Conservation (phyloP, 495 filamentous ascomycete species). For the Penicillium mononematosum region DNA sequence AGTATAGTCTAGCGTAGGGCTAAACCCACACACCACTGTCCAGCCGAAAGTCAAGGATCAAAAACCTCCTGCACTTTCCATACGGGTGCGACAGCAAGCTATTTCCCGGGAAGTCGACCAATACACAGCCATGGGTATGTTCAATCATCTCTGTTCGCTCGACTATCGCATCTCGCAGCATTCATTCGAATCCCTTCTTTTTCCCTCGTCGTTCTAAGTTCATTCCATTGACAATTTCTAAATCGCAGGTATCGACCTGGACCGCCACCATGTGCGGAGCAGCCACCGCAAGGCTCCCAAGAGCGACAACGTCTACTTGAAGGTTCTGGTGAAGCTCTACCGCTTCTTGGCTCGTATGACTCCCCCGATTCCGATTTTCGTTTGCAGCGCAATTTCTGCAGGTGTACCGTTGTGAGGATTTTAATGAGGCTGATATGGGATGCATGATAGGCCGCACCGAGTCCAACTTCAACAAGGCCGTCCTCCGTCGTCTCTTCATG, state of each 20-base stretch:
- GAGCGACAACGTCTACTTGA: constrained; percentile 96
- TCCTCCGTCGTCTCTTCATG: constrained; percentile 96
- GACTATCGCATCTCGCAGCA: neutral
- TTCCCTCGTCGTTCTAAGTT: neutral
- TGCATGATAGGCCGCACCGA: constrained; percentile 78
- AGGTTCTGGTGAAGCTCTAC: constrained; percentile 98
- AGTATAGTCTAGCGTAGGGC: constrained; percentile 45
- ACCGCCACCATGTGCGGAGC: constrained; percentile 79
- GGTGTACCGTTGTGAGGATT: constrained; percentile 9
- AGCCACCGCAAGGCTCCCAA: constrained; percentile 94
- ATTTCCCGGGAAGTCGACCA: constrained; percentile 47
- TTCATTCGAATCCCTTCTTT: neutral
- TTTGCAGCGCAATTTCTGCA: constrained; percentile 15
- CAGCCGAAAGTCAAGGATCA: constrained; percentile 46
- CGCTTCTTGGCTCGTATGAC: constrained; percentile 94
- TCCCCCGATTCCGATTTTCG: constrained; percentile 10
- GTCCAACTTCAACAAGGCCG: constrained; percentile 92
- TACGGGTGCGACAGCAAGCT: constrained; percentile 48
- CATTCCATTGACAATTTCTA: constrained; percentile 12
- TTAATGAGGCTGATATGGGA: constrained; percentile 20
- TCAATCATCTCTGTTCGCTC: constrained; percentile 4
- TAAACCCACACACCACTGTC: constrained; percentile 50
- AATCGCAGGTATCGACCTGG: constrained; percentile 62
- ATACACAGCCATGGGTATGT: constrained; percentile 52
- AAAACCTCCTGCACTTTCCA: constrained; percentile 45